A percentile compares a stretch with the other conserved stretches of the same genome.
These are phyloP conservation scores for Epichloe glyceriae DNA, from an alignment of 2,329 filamentous ascomycete species.

Conservation along the genomic window DNA sequence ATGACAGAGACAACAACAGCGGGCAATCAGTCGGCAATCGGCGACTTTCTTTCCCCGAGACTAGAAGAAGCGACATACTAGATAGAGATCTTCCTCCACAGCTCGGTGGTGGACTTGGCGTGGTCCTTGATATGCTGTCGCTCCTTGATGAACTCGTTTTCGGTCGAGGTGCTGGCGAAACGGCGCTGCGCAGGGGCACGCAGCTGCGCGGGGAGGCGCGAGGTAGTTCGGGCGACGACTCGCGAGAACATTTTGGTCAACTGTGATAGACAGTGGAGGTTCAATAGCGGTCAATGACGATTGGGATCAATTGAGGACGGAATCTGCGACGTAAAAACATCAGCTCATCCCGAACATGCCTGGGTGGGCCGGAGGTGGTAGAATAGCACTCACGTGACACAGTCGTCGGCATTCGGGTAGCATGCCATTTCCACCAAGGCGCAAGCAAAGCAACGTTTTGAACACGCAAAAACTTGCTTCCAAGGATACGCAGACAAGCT, in stretches of 20 bases:
- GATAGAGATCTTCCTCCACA: constrained; percentile 92
- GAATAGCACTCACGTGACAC: neutral
- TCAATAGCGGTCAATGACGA: neutral
- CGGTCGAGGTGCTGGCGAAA: constrained; percentile 57
- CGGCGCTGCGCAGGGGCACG: constrained; percentile 54
- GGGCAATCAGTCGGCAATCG: neutral
- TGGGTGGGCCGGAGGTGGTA: neutral
- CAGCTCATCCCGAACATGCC: neutral
- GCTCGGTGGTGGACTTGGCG: constrained; percentile 69
- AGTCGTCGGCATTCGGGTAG: neutral
- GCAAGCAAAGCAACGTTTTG: too few relatives aligned
- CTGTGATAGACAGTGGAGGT: too few relatives aligned
- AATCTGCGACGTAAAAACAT: neutral
- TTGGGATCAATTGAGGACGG: constrained; percentile 12
- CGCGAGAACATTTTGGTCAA: constrained; percentile 47
- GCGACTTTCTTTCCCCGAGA: neutral
- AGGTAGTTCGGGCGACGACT: constrained; percentile 45
- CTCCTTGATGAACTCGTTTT: constrained; percentile 93
- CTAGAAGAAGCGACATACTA: constrained; percentile 52
- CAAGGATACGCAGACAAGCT: too few relatives aligned
- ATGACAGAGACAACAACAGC: neutral
- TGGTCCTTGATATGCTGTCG: constrained; percentile 83
- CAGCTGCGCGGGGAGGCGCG: constrained; percentile 49
- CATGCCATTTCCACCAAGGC: too few relatives aligned
- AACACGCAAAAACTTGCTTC: too few relatives aligned